Conservation (phyloP, 768 basidiomycete species). For the Trametes maxima region DNA sequence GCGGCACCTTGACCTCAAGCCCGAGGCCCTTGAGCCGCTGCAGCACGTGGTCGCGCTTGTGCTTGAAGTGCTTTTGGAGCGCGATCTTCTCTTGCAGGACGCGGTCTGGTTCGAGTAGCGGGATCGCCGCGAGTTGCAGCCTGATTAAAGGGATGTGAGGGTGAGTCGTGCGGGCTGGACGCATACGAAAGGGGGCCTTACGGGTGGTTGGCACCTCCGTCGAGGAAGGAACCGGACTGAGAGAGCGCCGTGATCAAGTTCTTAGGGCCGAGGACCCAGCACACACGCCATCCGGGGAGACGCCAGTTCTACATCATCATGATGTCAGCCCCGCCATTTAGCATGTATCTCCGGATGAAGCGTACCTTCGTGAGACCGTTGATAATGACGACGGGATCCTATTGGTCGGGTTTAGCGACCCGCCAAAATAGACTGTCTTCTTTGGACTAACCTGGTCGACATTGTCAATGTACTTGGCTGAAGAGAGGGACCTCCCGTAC, state of each 20-base stretch:
- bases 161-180: neutral
- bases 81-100: conserved; percentile 79
- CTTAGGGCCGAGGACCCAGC: conserved; percentile 93
- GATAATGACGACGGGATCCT: conserved; percentile 83
- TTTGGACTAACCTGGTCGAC: conserved; percentile 62
- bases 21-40: conserved; percentile 76
- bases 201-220: conserved; percentile 95
- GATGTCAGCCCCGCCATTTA: conserved; percentile 20
- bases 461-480: conserved; percentile 82
- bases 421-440: neutral
- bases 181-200: conserved; percentile 40
- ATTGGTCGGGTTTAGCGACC: neutral
- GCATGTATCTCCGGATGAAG: neutral
- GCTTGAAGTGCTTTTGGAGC: conserved; percentile 88
- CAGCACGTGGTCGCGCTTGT: conserved; percentile 89
- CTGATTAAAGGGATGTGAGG: conserved; percentile 36
- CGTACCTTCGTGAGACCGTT: conserved; percentile 89
- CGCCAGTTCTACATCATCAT: conserved; percentile 76
- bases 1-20: conserved; percentile 76
- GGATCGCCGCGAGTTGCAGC: conserved; percentile 86
- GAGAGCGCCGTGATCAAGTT: conserved; percentile 86
- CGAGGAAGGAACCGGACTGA: conserved; percentile 93
- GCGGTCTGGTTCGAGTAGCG: conserved; percentile 71
- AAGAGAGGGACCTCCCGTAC: conserved; percentile 77
- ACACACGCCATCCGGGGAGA: conserved; percentile 92